Base-by-base conservation (phyloP, 192 early-diverging fungal species). In the Backusella macrospora region DNA sequence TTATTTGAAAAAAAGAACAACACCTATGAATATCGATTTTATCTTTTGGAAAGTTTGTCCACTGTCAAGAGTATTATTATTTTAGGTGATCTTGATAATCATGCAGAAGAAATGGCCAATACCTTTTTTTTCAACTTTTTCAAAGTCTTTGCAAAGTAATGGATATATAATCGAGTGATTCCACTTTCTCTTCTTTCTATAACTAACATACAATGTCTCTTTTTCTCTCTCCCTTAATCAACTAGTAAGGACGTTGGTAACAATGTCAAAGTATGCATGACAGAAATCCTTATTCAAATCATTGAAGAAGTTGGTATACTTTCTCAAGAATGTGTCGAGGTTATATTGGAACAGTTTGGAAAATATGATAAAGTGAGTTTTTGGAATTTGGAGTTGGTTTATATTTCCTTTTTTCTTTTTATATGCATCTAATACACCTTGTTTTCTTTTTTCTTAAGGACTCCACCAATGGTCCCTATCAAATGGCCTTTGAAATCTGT, bases 1-100 rank as follows among this genome's bases (percentile, higher is more conserved):
- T 73, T 96, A 12, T 73, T 81, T 21, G 86, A 92, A 67, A 74
- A 80, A 5, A 74, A 85, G 9, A 83, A 82, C 39, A 84, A 90
- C 48, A 91, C 94, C 76, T 96, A 90, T 76, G 83, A 86, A 42
- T 80, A 88, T 67, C 88, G 93, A 55, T 94, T 89, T 73, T 94
- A 96, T 69, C 86, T 98, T 26, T 86, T 99, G n/a, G 95, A 96
- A 68, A 94, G 89, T 64, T 84, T 98, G 29, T 89, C 95, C 0
- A 92, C 87, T 6, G 94, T 96, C 44, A 94, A 93, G 76, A 93
- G 89, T 44, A 87, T 96, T 59, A 82, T 93, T 1, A 81, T 98
- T 38, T 88, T 96, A 16, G 89, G 90, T 0, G 92, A 97, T 77
- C 82, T 97, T 21, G 81, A 86, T 40, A 89, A 94, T 62, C 52